These are phyloP conservation scores for Acacia concinna DNA, from an alignment of 331 rosid species.

Conservation along the genomic window DNA sequence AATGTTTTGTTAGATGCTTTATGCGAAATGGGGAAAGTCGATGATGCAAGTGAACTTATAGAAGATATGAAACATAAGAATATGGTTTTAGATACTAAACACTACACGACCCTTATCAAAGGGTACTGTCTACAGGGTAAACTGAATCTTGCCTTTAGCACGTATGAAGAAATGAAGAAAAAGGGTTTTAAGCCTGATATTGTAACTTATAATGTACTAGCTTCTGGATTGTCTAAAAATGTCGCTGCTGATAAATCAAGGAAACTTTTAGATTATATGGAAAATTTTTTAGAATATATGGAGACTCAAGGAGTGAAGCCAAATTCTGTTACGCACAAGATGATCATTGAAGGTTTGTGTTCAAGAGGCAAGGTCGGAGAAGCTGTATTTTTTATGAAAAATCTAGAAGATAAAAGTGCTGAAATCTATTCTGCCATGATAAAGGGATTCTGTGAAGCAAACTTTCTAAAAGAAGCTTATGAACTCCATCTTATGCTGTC, in stretches of 20 bases:
- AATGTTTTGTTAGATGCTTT: conserved; percentile 62
- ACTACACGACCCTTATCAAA: conserved; percentile 70
- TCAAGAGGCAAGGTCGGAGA: conserved; percentile 55
- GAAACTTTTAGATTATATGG: conserved; percentile 54
- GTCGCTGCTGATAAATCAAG: conserved; percentile 39
- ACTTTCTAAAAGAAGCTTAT: conserved; percentile 43
- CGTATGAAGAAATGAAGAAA: conserved; percentile 55
- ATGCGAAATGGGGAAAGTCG: conserved; percentile 58
- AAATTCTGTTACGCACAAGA: conserved; percentile 50
- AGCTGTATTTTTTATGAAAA: conserved; percentile 53
- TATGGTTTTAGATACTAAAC: conserved; percentile 59
- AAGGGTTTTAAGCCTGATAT: conserved; percentile 66
- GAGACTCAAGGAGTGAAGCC: conserved; percentile 53
- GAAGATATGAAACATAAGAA: conserved; percentile 58
- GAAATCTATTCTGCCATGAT: conserved; percentile 67
- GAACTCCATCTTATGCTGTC: conserved; percentile 49
- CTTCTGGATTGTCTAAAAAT: conserved; percentile 57
- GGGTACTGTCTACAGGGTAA: conserved; percentile 59
- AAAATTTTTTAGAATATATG: conserved; percentile 54
- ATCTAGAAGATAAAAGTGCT: conserved; percentile 49
- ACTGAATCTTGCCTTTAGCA: conserved; percentile 34
- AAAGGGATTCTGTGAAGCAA: conserved; percentile 68
- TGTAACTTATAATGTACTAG: conserved; percentile 68
- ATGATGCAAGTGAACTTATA: conserved; percentile 55
- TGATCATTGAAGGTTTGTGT: conserved; percentile 71